Evolutionary conservation across 1,139 yeast genomes (phyloP).

Genomic region (Taiozyma sp.): DNA sequence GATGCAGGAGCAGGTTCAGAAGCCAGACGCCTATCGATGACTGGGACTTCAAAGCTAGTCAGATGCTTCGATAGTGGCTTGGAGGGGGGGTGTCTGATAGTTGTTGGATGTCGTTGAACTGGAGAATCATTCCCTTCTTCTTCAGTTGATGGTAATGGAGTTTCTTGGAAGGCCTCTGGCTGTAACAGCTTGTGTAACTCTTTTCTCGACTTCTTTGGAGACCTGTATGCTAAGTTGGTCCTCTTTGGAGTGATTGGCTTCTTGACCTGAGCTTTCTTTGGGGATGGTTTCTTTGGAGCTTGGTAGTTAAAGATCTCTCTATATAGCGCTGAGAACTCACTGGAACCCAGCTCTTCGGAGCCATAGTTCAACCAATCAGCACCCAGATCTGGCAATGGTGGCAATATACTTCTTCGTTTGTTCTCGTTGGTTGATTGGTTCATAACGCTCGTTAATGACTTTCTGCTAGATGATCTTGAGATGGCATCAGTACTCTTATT

Average conservation of each 20-base stretch:
- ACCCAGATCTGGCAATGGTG: constrained; percentile 22
- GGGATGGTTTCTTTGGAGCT: constrained; percentile 7
- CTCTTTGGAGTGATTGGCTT: neutral
- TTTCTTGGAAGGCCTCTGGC: neutral
- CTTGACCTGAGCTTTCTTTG: constrained; percentile 1
- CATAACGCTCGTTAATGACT: constrained; percentile 9
- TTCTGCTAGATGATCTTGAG: constrained; percentile 24
- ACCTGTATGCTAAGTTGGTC: neutral
- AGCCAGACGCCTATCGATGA: constrained; percentile 11
- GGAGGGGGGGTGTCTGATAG: neutral
- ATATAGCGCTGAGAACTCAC: constrained; percentile 26
- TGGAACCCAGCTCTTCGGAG: constrained; percentile 13
- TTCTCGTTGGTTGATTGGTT: constrained; percentile 5
- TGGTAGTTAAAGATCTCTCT: constrained; percentile 29
- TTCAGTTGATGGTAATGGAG: neutral
- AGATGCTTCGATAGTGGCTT: constrained; percentile 11
- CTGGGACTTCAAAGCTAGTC: constrained; percentile 9
- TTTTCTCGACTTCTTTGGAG: constrained; percentile 5
- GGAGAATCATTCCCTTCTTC: neutral
- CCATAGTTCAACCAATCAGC: constrained; percentile 20
- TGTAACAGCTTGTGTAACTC: neutral
- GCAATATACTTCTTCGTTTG: constrained; percentile 20
- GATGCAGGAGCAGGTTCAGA: constrained; percentile 10
- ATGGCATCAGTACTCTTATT: constrained; percentile 14
- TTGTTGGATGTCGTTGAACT: neutral